Evolutionary conservation across 768 basidiomycete genomes (phyloP).

Genomic region (Cystoderma amianthinum): DNA sequence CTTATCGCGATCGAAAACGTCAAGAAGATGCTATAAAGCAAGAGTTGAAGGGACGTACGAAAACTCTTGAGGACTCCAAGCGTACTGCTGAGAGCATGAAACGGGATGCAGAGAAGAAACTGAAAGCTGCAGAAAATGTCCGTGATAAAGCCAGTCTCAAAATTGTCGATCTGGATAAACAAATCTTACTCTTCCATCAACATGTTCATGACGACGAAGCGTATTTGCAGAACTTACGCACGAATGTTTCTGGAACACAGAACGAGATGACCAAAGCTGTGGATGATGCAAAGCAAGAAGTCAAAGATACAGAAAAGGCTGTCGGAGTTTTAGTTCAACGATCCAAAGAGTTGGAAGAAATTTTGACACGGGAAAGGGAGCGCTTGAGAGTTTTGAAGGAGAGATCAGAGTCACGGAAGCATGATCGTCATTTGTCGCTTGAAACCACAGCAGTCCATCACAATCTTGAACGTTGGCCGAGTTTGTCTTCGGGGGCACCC

Average conservation of each 20-base stretch:
- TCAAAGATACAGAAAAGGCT: slow-evolving; percentile 60
- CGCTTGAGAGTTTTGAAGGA: slow-evolving; percentile 52
- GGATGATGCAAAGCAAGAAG: slow-evolving; percentile 52
- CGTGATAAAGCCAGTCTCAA: slow-evolving; percentile 57
- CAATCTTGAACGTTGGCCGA: slow-evolving; percentile 1
- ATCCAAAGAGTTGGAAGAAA: slow-evolving; percentile 70
- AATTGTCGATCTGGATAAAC: slow-evolving; percentile 52
- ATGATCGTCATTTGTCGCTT: slow-evolving; percentile 26
- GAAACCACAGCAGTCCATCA: neutral
- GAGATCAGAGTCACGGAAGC: slow-evolving; percentile 43
- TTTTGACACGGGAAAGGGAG: slow-evolving; percentile 55
- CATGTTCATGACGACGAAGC: slow-evolving; percentile 50
- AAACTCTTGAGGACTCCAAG: slow-evolving; percentile 80
- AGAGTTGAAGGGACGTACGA: slow-evolving; percentile 80
- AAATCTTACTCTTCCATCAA: slow-evolving; percentile 50
- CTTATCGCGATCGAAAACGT: slow-evolving; percentile 66
- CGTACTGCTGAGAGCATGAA: slow-evolving; percentile 74
- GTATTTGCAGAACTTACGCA: slow-evolving; percentile 37
- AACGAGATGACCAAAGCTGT: slow-evolving; percentile 45
- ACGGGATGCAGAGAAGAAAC: slow-evolving; percentile 84
- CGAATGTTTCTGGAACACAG: slow-evolving; percentile 41
- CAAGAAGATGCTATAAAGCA: slow-evolving; percentile 74
- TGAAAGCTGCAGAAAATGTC: slow-evolving; percentile 59
- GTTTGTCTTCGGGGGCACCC: neutral
- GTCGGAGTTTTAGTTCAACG: slow-evolving; percentile 55